These are phyloP conservation scores for Voacanga thouarsii DNA, from an alignment of 257 asterid species.

Conservation along the genomic window DNA sequence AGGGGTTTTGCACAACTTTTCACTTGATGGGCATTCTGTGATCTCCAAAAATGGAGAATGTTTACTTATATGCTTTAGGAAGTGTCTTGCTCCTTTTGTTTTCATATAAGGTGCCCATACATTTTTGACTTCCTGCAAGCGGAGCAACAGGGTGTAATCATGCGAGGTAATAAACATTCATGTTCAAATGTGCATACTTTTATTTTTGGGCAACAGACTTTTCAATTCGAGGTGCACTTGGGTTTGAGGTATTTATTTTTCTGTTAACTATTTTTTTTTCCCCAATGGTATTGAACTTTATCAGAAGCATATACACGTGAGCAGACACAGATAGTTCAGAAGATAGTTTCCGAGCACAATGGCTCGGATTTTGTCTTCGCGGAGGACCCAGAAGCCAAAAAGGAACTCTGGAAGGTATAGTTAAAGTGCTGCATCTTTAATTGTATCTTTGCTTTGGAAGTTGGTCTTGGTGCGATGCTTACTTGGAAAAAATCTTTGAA, in stretches of 20 bases:
- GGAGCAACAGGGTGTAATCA: no score
- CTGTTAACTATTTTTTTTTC: neutral
- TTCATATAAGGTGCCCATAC: neutral
- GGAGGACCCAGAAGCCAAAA: constrained; percentile 82
- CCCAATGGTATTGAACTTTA: neutral
- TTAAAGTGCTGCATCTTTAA: neutral
- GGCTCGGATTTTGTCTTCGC: constrained; percentile 91
- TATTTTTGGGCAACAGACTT: no score
- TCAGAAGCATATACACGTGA: constrained; percentile 89
- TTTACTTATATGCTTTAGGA: neutral
- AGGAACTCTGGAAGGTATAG: constrained; percentile 91
- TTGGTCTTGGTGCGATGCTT: neutral
- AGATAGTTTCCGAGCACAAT: constrained; percentile 80
- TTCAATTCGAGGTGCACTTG: neutral
- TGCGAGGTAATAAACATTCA: no score
- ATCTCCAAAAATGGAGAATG: neutral
- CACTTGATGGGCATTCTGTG: neutral
- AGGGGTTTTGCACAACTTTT: neutral
- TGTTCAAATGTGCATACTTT: no score
- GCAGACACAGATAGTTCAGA: constrained; percentile 86
- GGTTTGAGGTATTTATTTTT: neutral
- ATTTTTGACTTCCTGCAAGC: neutral
- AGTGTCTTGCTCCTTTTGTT: neutral
- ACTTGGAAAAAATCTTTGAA: neutral
- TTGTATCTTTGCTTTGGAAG: neutral